Evolutionary conservation across 202 grass and related monocot species (phyloP).

Genomic region (Dendrocalamus latiflorus): DNA sequence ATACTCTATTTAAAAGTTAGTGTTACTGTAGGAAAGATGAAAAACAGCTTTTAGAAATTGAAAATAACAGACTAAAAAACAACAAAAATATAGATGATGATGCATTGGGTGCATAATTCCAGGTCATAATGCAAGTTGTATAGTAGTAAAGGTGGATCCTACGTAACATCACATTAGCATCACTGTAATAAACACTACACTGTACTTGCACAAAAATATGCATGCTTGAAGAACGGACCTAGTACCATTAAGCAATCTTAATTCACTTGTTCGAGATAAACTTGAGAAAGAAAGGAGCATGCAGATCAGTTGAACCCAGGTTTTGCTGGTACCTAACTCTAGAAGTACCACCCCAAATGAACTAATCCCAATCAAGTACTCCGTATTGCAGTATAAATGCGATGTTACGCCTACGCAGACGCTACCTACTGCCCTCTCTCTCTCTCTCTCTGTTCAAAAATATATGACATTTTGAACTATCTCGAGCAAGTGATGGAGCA

Average conservation of each 20-base stretch:
- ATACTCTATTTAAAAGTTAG: too few relatives aligned
- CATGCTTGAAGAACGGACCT: conserved; percentile 20
- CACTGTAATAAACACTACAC: conserved; percentile 15
- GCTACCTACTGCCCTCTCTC: neutral
- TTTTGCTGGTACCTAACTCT: neutral
- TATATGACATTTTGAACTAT: neutral
- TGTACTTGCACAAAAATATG: too few relatives aligned
- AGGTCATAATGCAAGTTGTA: neutral
- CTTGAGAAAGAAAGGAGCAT: neutral
- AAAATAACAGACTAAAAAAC: too few relatives aligned
- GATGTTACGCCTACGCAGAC: neutral
- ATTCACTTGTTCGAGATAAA: neutral
- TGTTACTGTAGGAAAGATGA: too few relatives aligned
- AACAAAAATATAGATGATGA: neutral
- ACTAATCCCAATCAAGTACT: neutral
- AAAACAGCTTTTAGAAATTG: too few relatives aligned
- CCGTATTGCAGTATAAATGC: neutral
- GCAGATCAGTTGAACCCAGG: neutral
- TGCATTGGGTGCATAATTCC: neutral
- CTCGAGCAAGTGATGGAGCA: neutral
- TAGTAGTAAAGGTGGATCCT: neutral
- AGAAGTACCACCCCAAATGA: neutral
- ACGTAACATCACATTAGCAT: too few relatives aligned
- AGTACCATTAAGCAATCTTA: neutral
- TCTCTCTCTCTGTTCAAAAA: neutral